Evolutionary conservation across 768 basidiomycete species (phyloP), one percentile per base, ranked within the genome.

Genomic region (Saitozyma sp.): DNA sequence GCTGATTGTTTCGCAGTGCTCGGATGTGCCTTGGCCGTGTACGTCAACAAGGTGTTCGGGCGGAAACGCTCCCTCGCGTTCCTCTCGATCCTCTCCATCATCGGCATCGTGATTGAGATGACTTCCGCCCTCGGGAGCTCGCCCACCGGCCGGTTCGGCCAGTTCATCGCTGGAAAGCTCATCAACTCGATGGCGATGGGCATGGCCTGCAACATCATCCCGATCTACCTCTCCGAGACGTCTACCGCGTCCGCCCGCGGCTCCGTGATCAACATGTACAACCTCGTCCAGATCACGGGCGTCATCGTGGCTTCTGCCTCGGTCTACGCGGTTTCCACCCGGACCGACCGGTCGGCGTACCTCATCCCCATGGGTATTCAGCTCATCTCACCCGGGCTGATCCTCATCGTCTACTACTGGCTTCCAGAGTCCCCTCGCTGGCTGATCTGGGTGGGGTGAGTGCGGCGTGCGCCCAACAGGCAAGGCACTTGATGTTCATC

Each of bases 131-230:
- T 65, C 41, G 51, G 64, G 29, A 14, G 48, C 48, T 11, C 29
- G 29, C 29, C 29, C 29, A 39, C 57, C 19, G 61, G 62, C 17
- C 63, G 68, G 4, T 74, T 63, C 65, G 42, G 49, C 19, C 69
- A 71, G 50, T 67, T 74, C 50, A 56, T 74, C 29, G 70, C 50
- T 13, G 73, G 73, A 38, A 74, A 74, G 54, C 14, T 67, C 63
- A 64, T 66, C 54, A 43, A 16, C 41, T 62, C 62, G 1, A 71
- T 71, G 40, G 45, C 62, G 3, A 65, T 69, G 60, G 70, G 70
- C 45, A 37, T 69, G 17, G 68, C 58, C 17, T 53, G 54, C 51
- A 67, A 67, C 61, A 61, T 69, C 46, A 52, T 69, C 40, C 65
- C 65, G 6, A 54, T 62, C 53, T 72, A 69, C 48, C 60, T 62